Conservation (phyloP, 2,329 filamentous ascomycete genomes). For the Fusarium austroafricanum region DNA sequence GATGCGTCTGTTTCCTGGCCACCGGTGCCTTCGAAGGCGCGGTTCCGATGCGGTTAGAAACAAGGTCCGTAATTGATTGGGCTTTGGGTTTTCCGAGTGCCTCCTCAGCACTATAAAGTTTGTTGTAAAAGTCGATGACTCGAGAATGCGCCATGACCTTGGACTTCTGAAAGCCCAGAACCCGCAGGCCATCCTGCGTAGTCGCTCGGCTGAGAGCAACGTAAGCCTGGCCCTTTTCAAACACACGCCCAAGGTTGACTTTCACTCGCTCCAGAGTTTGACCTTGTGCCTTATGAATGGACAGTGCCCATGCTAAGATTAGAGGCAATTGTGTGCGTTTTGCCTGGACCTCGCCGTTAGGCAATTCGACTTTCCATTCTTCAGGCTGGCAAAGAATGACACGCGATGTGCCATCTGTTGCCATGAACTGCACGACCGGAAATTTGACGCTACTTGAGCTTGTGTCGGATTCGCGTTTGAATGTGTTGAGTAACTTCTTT, state of each 20-base stretch:
- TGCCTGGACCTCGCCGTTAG: conserved; percentile 92
- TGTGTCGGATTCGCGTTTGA: conserved; percentile 56
- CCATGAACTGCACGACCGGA: conserved; percentile 86
- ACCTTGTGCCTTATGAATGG: conserved; percentile 97
- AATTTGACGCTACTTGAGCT: conserved; percentile 69
- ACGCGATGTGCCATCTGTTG: conserved; percentile 74
- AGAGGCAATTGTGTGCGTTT: conserved; percentile 85
- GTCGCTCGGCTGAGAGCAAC: conserved; percentile 95
- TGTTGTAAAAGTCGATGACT: conserved; percentile 86
- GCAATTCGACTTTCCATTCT: conserved; percentile 97
- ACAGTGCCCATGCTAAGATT: conserved; percentile 95
- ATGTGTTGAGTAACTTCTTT: conserved; percentile 66
- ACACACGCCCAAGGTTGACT: conserved; percentile 90
- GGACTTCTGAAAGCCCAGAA: conserved; percentile 85
- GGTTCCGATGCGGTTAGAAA: conserved; percentile 50
- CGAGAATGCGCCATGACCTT: conserved; percentile 96
- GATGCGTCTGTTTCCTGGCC: conserved; percentile 30
- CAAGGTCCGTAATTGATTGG: conserved; percentile 55
- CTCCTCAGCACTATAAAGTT: conserved; percentile 79
- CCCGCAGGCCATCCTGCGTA: conserved; percentile 86
- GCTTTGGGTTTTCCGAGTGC: conserved; percentile 50
- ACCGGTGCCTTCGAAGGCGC: conserved; percentile 24
- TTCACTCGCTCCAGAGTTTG: conserved; percentile 95
- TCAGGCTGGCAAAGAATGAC: conserved; percentile 84
- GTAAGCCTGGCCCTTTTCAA: conserved; percentile 98